Evolutionary conservation across 495 filamentous ascomycete genomes (phyloP).

Genomic region (Penicillium pancosmium): DNA sequence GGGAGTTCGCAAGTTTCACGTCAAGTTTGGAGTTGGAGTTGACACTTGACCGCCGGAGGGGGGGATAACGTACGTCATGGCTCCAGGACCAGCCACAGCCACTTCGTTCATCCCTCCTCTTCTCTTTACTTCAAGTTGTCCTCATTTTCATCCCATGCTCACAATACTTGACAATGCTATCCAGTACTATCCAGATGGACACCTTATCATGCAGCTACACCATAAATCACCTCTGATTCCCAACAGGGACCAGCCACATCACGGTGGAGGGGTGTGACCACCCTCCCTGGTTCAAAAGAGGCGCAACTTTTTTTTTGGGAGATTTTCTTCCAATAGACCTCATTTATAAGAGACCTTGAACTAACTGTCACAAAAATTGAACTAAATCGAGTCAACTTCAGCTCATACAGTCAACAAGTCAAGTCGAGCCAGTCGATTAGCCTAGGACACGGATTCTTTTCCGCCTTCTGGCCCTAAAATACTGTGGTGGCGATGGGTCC

Average conservation of each 20-base stretch:
- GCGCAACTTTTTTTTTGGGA: background rate
- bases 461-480: slow-evolving; percentile 10
- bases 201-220: too few relatives aligned
- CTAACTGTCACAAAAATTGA: too few relatives aligned
- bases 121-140: background rate
- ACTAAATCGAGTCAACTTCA: background rate
- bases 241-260: too few relatives aligned
- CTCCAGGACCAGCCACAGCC: background rate
- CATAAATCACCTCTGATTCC: too few relatives aligned
- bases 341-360: background rate
- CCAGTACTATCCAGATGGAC: too few relatives aligned
- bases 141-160: too few relatives aligned
- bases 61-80: background rate
- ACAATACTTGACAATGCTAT: background rate
- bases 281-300: background rate
- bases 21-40: background rate
- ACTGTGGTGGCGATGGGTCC: slow-evolving; percentile 11
- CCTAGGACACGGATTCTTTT: slow-evolving; percentile 29
- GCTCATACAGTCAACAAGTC: background rate
- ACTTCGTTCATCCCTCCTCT: background rate
- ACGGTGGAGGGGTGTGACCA: background rate
- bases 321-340: background rate
- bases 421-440: background rate
- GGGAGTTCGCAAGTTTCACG: background rate
- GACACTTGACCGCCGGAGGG: background rate